Base-by-base conservation (phyloP, 2,329 filamentous ascomycete genomes). In the Fusarium nodosum region DNA sequence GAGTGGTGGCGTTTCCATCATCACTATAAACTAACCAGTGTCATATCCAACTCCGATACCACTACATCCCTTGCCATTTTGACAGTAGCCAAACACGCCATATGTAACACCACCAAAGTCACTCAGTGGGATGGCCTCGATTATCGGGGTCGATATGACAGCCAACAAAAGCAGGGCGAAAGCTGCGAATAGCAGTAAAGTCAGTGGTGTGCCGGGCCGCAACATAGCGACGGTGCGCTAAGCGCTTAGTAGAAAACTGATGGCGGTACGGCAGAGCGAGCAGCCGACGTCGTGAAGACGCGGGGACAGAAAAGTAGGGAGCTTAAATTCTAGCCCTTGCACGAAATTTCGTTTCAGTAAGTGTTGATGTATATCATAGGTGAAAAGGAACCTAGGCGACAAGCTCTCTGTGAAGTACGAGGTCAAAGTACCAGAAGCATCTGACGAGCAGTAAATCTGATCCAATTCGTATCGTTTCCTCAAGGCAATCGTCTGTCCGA, bases 1-100 rank as follows among this genome's bases (percentile, higher is more conserved):
- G 16, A 18, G 38, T 13, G 24, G 15, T 26, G 16, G 6, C n/a
- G 22, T 26, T 16, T 33, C 42, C 18, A 15, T 26, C 30, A n/a
- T 30, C 22, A 15, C 20, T 39, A 30, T 30, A 56, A 42, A 85
- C 90, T 74, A 84, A 97, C 94, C 87, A 71, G 90, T 91, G 77
- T 91, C 89, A 81, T 98, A 99, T 77, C 95, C 96, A 74, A 99
- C 87, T 77, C 91, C 87, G 69, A 95, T 88, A 41, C 84, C 83
- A 75, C 88, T 92, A 80, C 96, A 98, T 61, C 80, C 78, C 64
- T 83, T 79, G 39, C 72, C 68, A 44, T 81, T 83, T 69, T 88
- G 85, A 80, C 96, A 99, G 75, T 89, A 97, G 28, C 96, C 96
- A 82, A 98, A 95, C 50, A 98, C 94, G 50, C 96, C 96, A 83